Base-by-base conservation (phyloP, 2,329 filamentous ascomycete species). In the Claviceps maximensis region DNA sequence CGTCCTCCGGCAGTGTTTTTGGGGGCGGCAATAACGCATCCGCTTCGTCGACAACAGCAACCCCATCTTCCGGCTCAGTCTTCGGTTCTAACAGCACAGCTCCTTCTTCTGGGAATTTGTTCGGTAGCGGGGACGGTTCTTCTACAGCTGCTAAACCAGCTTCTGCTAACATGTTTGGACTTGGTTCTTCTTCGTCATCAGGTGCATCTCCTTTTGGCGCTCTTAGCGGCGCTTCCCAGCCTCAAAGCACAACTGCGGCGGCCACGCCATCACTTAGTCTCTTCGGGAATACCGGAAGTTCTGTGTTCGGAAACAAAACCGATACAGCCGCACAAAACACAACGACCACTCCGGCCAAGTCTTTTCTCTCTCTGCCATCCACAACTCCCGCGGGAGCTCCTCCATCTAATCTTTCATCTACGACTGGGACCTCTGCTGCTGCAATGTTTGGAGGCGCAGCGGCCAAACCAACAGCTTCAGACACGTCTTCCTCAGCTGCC, bases 341-440 rank as follows among this genome's bases (percentile, higher is more conserved):
- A 25, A 36, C 47, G 29, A 57, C 62, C 23, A 56, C 63, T 21
- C 58, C 63, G 4, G 58, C 70, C 29, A 56, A 56, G 33, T 36
- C 55, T 41, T 19, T 47, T 13, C 52, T 53, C n/a, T 51, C 50
- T 3, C 21, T 56, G 8, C 47, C 55, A 36, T 56, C 55, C 17
- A 56, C 55, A 17, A 79, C 77, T 38, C 76, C 77, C 17, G 76
- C 77, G 23, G 77, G 77, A 38, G 71, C 74, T n/a, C 77, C 77
- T 53, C 75, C 76, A 0, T 58, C 64, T n/a, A 65, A 66, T 54
- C 57, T 65, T 51, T 56, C 49, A 2, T 25, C 53, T 31, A 36
- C 47, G 25, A 33, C 51, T 13, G 54, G 47, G 6, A 33, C 52
- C 21, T 55, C 56, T 21, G 47, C 60, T 15, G 57, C 58, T 25